phyloP scores from a whole-genome alignment of 139 green algal species.

The Chlamydomonas sp. region DNA sequence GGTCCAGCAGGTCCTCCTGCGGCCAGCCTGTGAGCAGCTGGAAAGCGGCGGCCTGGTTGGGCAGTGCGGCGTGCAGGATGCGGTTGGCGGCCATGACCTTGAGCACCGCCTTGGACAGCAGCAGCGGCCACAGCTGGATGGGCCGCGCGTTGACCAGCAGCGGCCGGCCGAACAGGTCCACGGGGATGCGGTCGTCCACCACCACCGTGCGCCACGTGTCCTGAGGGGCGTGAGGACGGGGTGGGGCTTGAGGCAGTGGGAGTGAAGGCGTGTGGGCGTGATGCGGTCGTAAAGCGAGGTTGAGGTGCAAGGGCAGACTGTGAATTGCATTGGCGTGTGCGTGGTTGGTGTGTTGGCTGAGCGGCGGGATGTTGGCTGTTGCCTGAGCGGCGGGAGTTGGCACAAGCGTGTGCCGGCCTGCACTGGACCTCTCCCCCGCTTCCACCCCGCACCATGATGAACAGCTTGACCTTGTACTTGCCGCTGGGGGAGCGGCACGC shows the following conservation, averaged over 20 bases:
- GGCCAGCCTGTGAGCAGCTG: slow-evolving; percentile 80
- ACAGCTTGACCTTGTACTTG: slow-evolving; percentile 74
- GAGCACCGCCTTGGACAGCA: slow-evolving; percentile 82
- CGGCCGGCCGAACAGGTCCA: slow-evolving; percentile 80
- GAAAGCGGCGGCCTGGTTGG: slow-evolving; percentile 71
- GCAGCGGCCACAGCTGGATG: slow-evolving; percentile 83
- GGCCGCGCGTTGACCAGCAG: slow-evolving; percentile 71
- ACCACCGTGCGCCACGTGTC: slow-evolving; percentile 75
- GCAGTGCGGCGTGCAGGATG: slow-evolving; percentile 53
- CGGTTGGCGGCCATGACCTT: slow-evolving; percentile 74
- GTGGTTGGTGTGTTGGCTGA: not conserved
- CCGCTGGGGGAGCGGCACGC: slow-evolving; percentile 53
- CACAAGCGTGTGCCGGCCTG: not conserved
- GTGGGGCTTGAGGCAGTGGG: not conserved
- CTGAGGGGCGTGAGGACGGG: slow-evolving; percentile 26
- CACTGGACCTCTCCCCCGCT: too few relatives aligned
- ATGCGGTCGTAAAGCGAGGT: not conserved
- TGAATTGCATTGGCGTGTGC: not conserved
- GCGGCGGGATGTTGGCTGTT: too few relatives aligned
- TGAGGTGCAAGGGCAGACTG: not conserved
- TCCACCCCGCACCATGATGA: slow-evolving; percentile 64
- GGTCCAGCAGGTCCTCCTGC: slow-evolving; percentile 71
- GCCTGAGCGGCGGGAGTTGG: not conserved
- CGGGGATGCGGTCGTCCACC: slow-evolving; percentile 82
- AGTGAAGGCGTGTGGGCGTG: not conserved